Conservation (phyloP, 306 rosid genomes). For the Quercus berberidifolia region DNA sequence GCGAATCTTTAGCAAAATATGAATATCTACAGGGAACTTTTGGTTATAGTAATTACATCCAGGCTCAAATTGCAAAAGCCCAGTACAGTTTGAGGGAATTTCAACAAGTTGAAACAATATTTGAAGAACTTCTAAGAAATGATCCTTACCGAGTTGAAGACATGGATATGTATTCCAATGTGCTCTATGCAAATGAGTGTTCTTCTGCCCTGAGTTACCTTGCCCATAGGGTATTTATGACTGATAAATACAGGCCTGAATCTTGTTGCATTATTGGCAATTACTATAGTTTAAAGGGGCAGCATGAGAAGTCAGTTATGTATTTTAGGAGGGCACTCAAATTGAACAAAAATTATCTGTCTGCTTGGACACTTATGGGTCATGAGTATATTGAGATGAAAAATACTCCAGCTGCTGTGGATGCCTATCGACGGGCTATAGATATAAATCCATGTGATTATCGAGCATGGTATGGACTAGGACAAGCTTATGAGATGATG, state of each 20-base stretch:
- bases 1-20: slow-evolving; percentile 69
- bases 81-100: slow-evolving; percentile 91
- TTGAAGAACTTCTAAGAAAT: slow-evolving; percentile 86
- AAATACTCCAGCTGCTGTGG: slow-evolving; percentile 95
- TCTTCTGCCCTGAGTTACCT: slow-evolving; percentile 87
- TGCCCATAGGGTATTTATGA: slow-evolving; percentile 91
- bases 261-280: slow-evolving; percentile 98
- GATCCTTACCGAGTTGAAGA: slow-evolving; percentile 97
- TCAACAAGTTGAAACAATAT: slow-evolving; percentile 90
- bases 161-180: slow-evolving; percentile 99
- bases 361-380: slow-evolving; percentile 99
- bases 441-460: slow-evolving; percentile 85
- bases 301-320: slow-evolving; percentile 89
- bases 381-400: slow-evolving; percentile 99
- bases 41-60: slow-evolving; percentile 80
- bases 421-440: slow-evolving; percentile 94
- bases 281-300: slow-evolving; percentile 95
- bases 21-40: slow-evolving; percentile 71
- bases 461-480: slow-evolving; percentile 99
- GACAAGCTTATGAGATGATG: slow-evolving; percentile 99
- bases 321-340: slow-evolving; percentile 96
- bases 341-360: slow-evolving; percentile 81
- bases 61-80: slow-evolving; percentile 91
- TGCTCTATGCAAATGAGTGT: slow-evolving; percentile 88
- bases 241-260: slow-evolving; percentile 96